These are phyloP conservation scores for Ilyonectria robusta DNA, from an alignment of 2,329 filamentous ascomycete species.

Conservation along the genomic window DNA sequence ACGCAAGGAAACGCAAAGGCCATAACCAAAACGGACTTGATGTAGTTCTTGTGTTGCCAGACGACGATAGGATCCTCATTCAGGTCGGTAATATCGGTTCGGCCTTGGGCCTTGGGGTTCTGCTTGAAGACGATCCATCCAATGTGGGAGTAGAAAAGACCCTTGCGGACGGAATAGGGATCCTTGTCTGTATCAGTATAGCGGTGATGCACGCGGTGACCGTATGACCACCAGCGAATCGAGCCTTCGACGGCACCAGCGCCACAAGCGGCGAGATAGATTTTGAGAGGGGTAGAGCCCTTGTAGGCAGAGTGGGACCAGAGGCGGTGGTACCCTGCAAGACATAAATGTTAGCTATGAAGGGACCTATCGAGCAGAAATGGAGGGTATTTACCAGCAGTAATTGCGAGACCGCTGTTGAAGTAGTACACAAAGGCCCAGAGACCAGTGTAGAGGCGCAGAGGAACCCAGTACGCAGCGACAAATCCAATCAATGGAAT, in stretches of 20 bases:
- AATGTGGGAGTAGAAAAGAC: conserved; percentile 83
- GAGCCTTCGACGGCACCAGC: conserved; percentile 89
- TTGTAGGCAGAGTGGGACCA: conserved; percentile 92
- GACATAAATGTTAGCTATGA: conserved; percentile 13
- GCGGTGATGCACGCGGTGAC: conserved; percentile 89
- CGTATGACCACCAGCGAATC: conserved; percentile 89
- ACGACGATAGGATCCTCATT: conserved; percentile 89
- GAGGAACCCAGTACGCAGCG: conserved; percentile 82
- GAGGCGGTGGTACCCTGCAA: conserved; percentile 70
- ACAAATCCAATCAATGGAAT: conserved; percentile 82
- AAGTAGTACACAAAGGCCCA: conserved; percentile 87
- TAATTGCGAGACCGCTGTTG: conserved; percentile 85
- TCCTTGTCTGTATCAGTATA: conserved; percentile 95
- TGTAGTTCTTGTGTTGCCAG: conserved; percentile 90
- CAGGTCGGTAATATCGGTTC: conserved; percentile 88
- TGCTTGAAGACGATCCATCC: conserved; percentile 96
- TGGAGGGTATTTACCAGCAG: conserved; percentile 69
- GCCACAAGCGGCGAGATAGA: conserved; percentile 85
- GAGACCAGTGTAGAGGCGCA: conserved; percentile 78
- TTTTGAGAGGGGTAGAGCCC: conserved; percentile 80
- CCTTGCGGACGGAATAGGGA: conserved; percentile 91
- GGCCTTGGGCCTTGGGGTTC: conserved; percentile 89
- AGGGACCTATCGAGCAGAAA: neutral
- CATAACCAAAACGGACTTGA: conserved; percentile 85
- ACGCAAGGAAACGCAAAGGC: conserved; percentile 81